These are phyloP conservation scores for Backusella liffmaniae DNA, from an alignment of 192 early-diverging fungal genomes.

Conservation along the genomic window DNA sequence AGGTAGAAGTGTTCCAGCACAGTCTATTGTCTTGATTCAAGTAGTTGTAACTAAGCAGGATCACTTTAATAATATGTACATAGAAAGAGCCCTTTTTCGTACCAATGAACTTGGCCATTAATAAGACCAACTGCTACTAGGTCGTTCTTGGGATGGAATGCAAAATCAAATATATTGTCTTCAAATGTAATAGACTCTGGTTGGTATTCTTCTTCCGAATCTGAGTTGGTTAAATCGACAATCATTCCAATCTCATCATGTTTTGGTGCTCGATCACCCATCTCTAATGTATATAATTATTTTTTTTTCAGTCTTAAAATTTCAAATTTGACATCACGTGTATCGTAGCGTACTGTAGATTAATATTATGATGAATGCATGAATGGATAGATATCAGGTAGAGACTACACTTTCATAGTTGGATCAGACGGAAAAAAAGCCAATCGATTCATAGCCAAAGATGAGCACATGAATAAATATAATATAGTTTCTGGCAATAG, in stretches of 20 bases:
- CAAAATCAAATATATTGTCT: constrained; percentile 58
- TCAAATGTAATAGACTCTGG: constrained; percentile 46
- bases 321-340: too few relatives aligned
- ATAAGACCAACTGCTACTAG: constrained; percentile 74
- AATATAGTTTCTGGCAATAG: too few relatives aligned
- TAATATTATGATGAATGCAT: too few relatives aligned
- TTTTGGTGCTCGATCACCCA: background rate
- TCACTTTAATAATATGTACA: background rate
- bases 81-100: background rate
- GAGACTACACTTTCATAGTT: too few relatives aligned
- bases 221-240: constrained; percentile 4
- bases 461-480: too few relatives aligned
- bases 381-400: too few relatives aligned
- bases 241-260: background rate
- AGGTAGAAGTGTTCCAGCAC: constrained; percentile 52
- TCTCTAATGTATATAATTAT: too few relatives aligned
- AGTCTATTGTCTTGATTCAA: constrained; percentile 35
- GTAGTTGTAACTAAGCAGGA: constrained; percentile 15
- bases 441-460: too few relatives aligned
- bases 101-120: constrained; percentile 73
- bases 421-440: too few relatives aligned
- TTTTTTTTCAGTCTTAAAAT: too few relatives aligned
- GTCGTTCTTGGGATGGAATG: constrained; percentile 64
- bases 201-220: constrained; percentile 22
- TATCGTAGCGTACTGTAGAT: too few relatives aligned